Base-by-base conservation (phyloP, 169 alveolate species). In the Eimeria zaria region DNA sequence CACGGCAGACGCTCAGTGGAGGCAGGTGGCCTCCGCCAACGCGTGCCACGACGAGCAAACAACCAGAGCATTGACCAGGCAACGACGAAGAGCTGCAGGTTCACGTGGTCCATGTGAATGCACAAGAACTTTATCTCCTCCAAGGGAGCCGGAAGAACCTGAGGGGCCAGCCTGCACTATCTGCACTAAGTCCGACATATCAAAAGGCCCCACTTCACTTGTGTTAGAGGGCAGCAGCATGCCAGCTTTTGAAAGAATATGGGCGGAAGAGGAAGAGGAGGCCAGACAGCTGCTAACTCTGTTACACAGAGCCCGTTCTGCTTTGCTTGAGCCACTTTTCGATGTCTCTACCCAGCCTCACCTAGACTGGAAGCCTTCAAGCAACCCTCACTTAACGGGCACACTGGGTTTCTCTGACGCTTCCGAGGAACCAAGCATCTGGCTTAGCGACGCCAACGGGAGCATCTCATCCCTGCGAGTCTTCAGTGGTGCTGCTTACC, bases 401-500 rank as follows among this genome's bases (percentile, higher is more conserved):
- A 14, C 64, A 62, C 46, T 60, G 53, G 94, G 51, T 6, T 24
- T 27, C 64, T 48, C 71, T 20, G 83, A 64, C 24, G 67, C 94
- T 6, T 41, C 83, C 48, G 94, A 87, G 48, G 94, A 87, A 22
- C 94, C 94, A 41, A 87, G 62, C 64, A 83, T 87, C 27, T 87
- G 83, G 67, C 94, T 41, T 20, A 55, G 94, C 11, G 84, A 87
- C 36, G 46, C 83, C 60, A n/a, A 44, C 22, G 94, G 94, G 64
- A 48, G 83, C 60, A n/a, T 33, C 64, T 87, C 94, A 87, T 62
- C 60, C 69, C 64, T 87, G 78, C 30, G 94, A 20, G 83, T 87
- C 53, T 87, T 87, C 81, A 87, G 94, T 46, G 94, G 94, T 24
- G 81, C 94, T 87, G 62, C 94, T 33, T 87, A 60, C 11, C 64